Conservation (phyloP, 768 basidiomycete species). For the Rhodosporidiobolus sp. region DNA sequence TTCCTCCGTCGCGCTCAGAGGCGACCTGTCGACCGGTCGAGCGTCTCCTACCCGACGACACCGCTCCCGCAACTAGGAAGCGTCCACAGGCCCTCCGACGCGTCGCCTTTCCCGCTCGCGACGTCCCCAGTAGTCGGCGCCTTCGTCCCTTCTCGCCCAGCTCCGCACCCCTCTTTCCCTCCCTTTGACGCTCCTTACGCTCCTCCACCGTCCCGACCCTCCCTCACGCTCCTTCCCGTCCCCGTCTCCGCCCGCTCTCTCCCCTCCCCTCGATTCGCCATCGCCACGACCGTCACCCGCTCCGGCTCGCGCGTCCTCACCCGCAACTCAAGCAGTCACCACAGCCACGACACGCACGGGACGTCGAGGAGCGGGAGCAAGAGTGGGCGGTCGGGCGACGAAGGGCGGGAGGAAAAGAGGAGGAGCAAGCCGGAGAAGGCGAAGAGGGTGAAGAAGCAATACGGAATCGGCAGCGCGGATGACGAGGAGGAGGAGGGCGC, state of each 20-base stretch:
- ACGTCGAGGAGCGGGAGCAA: neutral
- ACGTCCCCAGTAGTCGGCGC: neutral
- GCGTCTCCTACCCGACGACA: neutral
- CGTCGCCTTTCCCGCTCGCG: neutral
- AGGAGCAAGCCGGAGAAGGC: neutral
- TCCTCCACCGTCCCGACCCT: no score
- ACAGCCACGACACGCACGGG: slow-evolving; percentile 2
- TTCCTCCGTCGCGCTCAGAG: neutral
- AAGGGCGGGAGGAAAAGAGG: neutral
- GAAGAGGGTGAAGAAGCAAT: neutral
- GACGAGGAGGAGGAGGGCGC: neutral
- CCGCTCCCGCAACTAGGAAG: neutral
- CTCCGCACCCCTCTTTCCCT: neutral
- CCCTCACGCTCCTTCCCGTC: neutral
- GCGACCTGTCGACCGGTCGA: neutral
- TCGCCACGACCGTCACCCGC: slow-evolving; percentile 4
- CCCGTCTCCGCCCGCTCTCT: neutral
- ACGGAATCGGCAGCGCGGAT: slow-evolving; percentile 15
- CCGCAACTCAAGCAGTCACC: neutral
- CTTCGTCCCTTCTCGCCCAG: neutral
- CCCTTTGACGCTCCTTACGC: neutral
- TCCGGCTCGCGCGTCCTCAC: slow-evolving; percentile 17
- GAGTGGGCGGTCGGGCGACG: neutral
- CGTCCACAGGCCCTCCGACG: neutral
- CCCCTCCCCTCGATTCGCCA: neutral